Evolutionary conservation across 1,284 basidiomycete genomes (phyloP).

Genomic region (Microbotryum scabiosae): DNA sequence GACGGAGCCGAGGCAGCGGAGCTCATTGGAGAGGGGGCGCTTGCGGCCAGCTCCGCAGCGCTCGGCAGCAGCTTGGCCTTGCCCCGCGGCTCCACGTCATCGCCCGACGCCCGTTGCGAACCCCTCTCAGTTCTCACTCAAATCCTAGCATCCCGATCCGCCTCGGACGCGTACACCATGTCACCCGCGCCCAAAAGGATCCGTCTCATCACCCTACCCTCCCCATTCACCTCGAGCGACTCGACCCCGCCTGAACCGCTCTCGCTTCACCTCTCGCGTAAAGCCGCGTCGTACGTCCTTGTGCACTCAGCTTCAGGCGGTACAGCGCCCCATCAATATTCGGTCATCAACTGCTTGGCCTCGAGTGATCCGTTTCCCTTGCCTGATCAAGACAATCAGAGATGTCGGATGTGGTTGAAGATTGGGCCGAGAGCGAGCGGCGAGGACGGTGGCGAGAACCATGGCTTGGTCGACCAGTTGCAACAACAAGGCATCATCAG

Average conservation of each 20-base stretch:
- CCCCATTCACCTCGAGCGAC: too few relatives aligned
- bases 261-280: constrained; percentile 2
- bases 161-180: too few relatives aligned
- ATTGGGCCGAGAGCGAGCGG: constrained; percentile 1
- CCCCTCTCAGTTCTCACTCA: too few relatives aligned
- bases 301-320: background rate
- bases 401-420: constrained; percentile 2
- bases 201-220: too few relatives aligned
- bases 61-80: too few relatives aligned
- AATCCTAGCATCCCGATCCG: too few relatives aligned
- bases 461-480: constrained; percentile 1
- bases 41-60: too few relatives aligned
- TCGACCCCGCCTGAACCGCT: background rate
- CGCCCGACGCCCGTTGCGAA: too few relatives aligned
- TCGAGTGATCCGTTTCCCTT: background rate
- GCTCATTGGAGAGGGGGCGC: too few relatives aligned
- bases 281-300: constrained; percentile 1
- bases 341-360: background rate
- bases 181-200: too few relatives aligned
- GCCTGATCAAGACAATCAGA: background rate
- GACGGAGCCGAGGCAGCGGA: background rate
- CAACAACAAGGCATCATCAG: background rate
- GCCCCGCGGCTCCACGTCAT: too few relatives aligned
- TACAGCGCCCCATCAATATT: background rate
- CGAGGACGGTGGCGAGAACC: constrained; percentile 2